A percentile compares a stretch with the other conserved stretches of the same genome.
Conservation (phyloP, 2,329 filamentous ascomycete genomes). For the Lecanoromycetidae sp. region DNA sequence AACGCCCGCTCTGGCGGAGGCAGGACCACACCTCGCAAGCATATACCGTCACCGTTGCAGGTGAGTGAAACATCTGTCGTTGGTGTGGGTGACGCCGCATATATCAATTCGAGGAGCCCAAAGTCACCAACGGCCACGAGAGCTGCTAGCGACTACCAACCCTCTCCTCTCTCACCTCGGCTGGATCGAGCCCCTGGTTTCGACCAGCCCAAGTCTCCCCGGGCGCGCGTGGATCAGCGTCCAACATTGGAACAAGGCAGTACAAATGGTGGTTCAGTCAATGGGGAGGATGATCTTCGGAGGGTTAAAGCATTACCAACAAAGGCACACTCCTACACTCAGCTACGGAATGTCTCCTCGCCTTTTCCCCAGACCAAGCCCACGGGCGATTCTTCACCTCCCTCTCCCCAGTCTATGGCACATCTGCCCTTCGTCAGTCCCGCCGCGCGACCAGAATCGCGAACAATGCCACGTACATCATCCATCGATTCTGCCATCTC, state of each 20-base stretch:
- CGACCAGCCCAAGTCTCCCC: slow-evolving; percentile 14
- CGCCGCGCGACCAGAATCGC: slow-evolving; percentile 7
- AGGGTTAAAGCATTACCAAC: slow-evolving; percentile 8
- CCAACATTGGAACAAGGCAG: background rate
- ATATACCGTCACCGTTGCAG: slow-evolving; percentile 16
- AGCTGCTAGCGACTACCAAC: background rate
- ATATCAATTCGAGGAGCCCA: slow-evolving; percentile 1
- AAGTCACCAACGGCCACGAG: slow-evolving; percentile 9
- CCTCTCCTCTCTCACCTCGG: slow-evolving; percentile 13
- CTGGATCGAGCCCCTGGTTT: background rate
- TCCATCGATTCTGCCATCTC: slow-evolving; percentile 94
- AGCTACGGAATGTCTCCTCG: slow-evolving; percentile 17
- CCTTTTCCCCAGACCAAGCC: slow-evolving; percentile 12
- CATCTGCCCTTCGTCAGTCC: slow-evolving; percentile 1
- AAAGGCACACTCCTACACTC: slow-evolving; percentile 16
- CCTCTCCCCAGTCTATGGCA: slow-evolving; percentile 14
- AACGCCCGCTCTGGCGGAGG: background rate
- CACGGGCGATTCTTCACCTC: slow-evolving; percentile 14
- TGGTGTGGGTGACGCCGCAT: background rate
- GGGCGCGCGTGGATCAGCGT: slow-evolving; percentile 11
- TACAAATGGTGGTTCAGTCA: slow-evolving; percentile 4
- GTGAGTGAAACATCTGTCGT: slow-evolving; percentile 9
- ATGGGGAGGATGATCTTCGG: background rate
- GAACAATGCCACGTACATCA: slow-evolving; percentile 53
- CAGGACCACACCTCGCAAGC: slow-evolving; percentile 11